A percentile compares a stretch with the other conserved stretches of the same genome.
phyloP scores from a whole-genome alignment of 176 grass and related monocot genomes.

The Alopecurus myosuroides region DNA sequence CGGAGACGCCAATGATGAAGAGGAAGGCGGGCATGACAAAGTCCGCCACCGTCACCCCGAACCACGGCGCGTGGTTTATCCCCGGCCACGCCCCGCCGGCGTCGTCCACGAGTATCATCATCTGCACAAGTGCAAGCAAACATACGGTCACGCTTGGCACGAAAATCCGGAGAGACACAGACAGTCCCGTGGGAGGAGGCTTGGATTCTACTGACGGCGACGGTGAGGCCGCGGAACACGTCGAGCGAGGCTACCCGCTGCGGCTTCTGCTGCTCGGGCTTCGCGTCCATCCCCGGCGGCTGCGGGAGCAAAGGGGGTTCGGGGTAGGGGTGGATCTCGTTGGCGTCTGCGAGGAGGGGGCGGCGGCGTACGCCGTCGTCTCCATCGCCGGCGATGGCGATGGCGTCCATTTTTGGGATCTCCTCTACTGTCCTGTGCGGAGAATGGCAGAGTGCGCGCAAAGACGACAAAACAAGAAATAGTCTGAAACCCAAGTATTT shows the following conservation, averaged over 20 bases:
- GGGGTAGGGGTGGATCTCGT: constrained; percentile 53
- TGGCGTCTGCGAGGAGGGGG: neutral
- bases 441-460: neutral
- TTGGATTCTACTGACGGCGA: constrained; percentile 46
- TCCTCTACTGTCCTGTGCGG: neutral
- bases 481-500: no score
- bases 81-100: constrained; percentile 84
- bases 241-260: constrained; percentile 72
- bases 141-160: neutral
- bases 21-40: constrained; percentile 95
- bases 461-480: neutral
- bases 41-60: constrained; percentile 87
- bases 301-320: neutral
- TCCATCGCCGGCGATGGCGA: constrained; percentile 33
- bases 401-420: constrained; percentile 38
- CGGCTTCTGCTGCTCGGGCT: constrained; percentile 33
- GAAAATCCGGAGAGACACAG: neutral
- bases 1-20: constrained; percentile 84
- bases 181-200: neutral
- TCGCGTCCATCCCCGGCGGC: neutral
- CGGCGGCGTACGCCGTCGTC: constrained; percentile 22
- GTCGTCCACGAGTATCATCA: constrained; percentile 96
- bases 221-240: constrained; percentile 91
- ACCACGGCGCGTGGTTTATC: constrained; percentile 94
- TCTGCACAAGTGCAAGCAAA: constrained; percentile 20